Evolutionary conservation across 2,329 filamentous ascomycete species (phyloP).

Genomic region (Trichoderma semiorbis): DNA sequence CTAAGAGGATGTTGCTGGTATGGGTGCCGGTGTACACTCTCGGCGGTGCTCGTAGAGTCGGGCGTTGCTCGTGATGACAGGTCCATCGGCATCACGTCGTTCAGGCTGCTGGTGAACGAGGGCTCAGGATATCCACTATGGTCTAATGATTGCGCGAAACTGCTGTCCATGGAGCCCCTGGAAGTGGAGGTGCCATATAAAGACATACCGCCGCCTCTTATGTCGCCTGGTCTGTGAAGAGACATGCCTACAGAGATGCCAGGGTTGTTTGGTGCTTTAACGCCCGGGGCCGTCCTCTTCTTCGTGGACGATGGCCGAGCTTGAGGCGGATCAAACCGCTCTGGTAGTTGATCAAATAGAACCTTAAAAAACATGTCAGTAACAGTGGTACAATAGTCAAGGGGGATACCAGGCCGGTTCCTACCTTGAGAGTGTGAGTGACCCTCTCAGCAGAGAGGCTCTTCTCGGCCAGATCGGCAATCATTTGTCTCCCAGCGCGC

Average conservation of each 20-base stretch:
- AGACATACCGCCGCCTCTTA: conserved; percentile 27
- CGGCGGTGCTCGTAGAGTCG: conserved; percentile 41
- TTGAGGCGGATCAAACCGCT: conserved; percentile 57
- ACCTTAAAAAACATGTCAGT: conserved; percentile 45
- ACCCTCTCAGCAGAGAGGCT: conserved; percentile 89
- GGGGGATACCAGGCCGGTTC: conserved; percentile 28
- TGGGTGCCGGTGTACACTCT: conserved; percentile 37
- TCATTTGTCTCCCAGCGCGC: conserved; percentile 75
- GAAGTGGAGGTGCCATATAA: conserved; percentile 26
- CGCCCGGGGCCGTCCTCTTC: conserved; percentile 52
- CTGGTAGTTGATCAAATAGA: conserved; percentile 80
- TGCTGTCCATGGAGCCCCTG: conserved; percentile 34
- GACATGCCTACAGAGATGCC: conserved; percentile 32
- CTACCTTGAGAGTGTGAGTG: conserved; percentile 70
- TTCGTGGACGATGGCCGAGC: conserved; percentile 39
- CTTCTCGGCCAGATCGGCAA: conserved; percentile 73
- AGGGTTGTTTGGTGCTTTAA: conserved; percentile 32
- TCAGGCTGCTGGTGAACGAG: conserved; percentile 39
- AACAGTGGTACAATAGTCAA: conserved; percentile 11
- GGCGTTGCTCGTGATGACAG: conserved; percentile 42
- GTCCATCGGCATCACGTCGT: conserved; percentile 46
- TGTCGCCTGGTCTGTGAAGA: conserved; percentile 34
- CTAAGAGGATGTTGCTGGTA: conserved; percentile 32
- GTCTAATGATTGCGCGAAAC: conserved; percentile 29
- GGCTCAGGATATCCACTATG: conserved; percentile 33